Base-by-base conservation (phyloP, 2,329 filamentous ascomycete species). In the Sporothrix phasma region DNA sequence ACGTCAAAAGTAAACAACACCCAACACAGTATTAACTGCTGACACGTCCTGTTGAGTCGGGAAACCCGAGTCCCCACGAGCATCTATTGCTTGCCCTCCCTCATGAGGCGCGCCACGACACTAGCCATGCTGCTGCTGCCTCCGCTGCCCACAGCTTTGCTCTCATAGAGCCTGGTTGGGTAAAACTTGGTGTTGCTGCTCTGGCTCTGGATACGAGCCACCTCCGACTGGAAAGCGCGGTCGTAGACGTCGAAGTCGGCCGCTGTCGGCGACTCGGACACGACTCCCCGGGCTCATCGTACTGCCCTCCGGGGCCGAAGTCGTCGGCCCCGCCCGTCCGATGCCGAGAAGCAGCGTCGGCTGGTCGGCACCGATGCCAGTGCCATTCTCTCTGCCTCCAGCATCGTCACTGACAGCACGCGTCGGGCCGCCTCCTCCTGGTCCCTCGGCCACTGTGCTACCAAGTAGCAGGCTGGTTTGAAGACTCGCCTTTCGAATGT, bases 231-330 rank as follows among this genome's bases (percentile, higher is more conserved):
- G 73, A 96, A 97, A 0, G 93, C 93, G 0, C 83, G 85, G 73
- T 96, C 90, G 73, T 96, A 97, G 65, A 97, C 88, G 71, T 94
- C 87, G 69, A 90, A 90, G 66, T 95, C 91, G 5, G 90, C 89
- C 1, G 87, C 88, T 0, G 88, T 88, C 2, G 93, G 93, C 1
- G 90, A 95, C 74, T 96, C 92, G 34, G 89, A 90, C 46, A 96
- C 86, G 4, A 88, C 73, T 17, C 65, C 1, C 59, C 51, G 2
- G 75, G 74, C 15, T 74, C 75, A 13, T 73, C 68, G 15, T 74
- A 68, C 10, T 73, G 69, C 26, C 75, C 72, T 63, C 76, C 74
- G 46, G 71, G 73, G 53, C 73, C 71, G 69, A 79, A 79, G 19
- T 78, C 78, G 66, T 83, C 78, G 29, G 74, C 72, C 2, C 81